Evolutionary conservation across 1,139 yeast species (phyloP).

Genomic region (Debaryomyces coudertii): DNA sequence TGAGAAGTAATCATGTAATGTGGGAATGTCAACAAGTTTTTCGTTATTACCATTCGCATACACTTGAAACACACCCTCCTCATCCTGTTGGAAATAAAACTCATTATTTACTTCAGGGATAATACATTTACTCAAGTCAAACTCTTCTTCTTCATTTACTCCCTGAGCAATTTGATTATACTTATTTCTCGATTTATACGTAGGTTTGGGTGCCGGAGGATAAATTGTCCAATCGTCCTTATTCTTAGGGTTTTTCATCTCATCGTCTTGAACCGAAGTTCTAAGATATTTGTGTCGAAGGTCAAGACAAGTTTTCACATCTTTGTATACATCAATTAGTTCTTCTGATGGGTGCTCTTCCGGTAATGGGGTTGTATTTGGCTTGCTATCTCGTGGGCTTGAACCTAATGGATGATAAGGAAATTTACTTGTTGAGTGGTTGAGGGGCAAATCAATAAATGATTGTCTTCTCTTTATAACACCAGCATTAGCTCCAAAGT

Average conservation of each 20-base stretch:
- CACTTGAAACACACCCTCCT: slow-evolving; percentile 72
- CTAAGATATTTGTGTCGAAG: slow-evolving; percentile 77
- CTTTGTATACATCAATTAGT: slow-evolving; percentile 66
- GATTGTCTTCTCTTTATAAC: slow-evolving; percentile 52
- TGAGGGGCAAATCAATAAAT: slow-evolving; percentile 53
- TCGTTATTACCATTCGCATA: slow-evolving; percentile 39
- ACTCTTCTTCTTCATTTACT: slow-evolving; percentile 47
- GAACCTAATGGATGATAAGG: slow-evolving; percentile 3
- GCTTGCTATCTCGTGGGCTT: slow-evolving; percentile 17
- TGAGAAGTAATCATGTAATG: slow-evolving; percentile 77
- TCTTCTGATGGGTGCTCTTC: slow-evolving; percentile 72
- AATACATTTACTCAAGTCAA: slow-evolving; percentile 59
- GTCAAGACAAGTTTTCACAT: slow-evolving; percentile 72
- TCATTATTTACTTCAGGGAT: slow-evolving; percentile 65
- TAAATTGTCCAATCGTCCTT: slow-evolving; percentile 71
- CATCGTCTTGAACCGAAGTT: slow-evolving; percentile 66
- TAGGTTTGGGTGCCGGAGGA: slow-evolving; percentile 94
- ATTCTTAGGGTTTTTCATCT: slow-evolving; percentile 83
- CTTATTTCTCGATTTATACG: slow-evolving; percentile 71
- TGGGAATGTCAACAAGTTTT: slow-evolving; percentile 65
- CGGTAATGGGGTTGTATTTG: slow-evolving; percentile 57
- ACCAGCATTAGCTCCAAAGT: slow-evolving; percentile 15
- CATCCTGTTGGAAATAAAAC: slow-evolving; percentile 54
- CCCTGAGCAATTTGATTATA: slow-evolving; percentile 53
- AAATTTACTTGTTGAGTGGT: slow-evolving; percentile 11